A percentile compares a stretch with the other conserved stretches of the same genome.
Evolutionary conservation across 495 filamentous ascomycete species (phyloP).

Genomic region (Hypoxylon perforatum): DNA sequence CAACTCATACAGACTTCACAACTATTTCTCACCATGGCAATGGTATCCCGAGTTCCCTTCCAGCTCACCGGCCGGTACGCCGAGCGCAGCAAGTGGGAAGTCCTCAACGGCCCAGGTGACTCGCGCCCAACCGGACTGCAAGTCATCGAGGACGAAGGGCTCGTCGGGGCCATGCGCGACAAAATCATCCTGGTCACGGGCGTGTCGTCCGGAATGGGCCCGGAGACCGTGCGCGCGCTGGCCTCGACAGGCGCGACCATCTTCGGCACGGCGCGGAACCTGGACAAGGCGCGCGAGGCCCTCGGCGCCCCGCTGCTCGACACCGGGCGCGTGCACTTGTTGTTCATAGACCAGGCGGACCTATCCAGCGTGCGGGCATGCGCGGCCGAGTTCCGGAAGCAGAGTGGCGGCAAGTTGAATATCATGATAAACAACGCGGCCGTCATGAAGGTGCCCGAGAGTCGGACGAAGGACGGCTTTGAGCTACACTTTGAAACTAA

Average conservation of each 20-base stretch:
- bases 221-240: slow-evolving; percentile 62
- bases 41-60: slow-evolving; percentile 25
- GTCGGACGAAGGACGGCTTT: slow-evolving; percentile 57
- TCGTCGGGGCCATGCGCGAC: slow-evolving; percentile 53
- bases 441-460: slow-evolving; percentile 57
- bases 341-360: slow-evolving; percentile 55
- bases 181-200: slow-evolving; percentile 66
- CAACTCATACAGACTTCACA: background rate
- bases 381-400: slow-evolving; percentile 49
- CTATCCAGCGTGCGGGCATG: slow-evolving; percentile 56
- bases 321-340: slow-evolving; percentile 48
- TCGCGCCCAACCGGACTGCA: slow-evolving; percentile 58
- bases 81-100: slow-evolving; percentile 34
- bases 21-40: slow-evolving; percentile 9
- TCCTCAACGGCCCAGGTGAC: slow-evolving; percentile 57
- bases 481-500: slow-evolving; percentile 64
- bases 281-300: slow-evolving; percentile 45
- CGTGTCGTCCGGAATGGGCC: slow-evolving; percentile 62
- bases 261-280: slow-evolving; percentile 56
- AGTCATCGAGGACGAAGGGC: slow-evolving; percentile 57
- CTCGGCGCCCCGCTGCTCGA: slow-evolving; percentile 44
- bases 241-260: slow-evolving; percentile 59
- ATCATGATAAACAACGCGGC: slow-evolving; percentile 45
- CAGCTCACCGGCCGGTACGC: slow-evolving; percentile 33
- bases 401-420: slow-evolving; percentile 47